Conservation (phyloP, 176 grass and related monocot species). For the Oryza rufipogon region DNA sequence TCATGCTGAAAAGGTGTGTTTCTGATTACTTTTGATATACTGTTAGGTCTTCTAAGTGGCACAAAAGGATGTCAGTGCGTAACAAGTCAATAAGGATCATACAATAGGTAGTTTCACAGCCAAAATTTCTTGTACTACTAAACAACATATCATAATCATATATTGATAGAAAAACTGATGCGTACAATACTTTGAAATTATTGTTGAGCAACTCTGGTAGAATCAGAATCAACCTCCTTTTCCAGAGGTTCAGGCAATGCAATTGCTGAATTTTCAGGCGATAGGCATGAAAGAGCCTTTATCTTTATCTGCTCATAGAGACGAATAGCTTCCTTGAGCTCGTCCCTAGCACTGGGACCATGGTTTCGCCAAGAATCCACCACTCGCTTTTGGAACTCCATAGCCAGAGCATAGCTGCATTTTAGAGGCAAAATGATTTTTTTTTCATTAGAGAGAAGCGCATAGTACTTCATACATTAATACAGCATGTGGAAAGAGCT, state of each 20-base stretch:
- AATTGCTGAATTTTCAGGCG: conserved; percentile 39
- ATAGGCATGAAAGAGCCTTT: conserved; percentile 54
- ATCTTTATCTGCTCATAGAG: conserved; percentile 67
- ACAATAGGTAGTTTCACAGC: background rate
- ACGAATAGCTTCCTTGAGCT: conserved; percentile 70
- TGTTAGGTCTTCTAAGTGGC: conserved; percentile 1
- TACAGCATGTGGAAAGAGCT: background rate
- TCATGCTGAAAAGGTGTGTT: background rate
- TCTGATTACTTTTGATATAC: background rate
- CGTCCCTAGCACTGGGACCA: conserved; percentile 65
- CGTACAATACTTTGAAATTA: background rate
- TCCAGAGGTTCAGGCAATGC: conserved; percentile 33
- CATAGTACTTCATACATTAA: conserved; percentile 1
- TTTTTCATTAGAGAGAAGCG: no score
- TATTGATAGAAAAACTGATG: conserved; percentile 1
- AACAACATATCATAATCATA: background rate
- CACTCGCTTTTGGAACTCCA: conserved; percentile 80
- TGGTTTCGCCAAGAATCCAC: conserved; percentile 81
- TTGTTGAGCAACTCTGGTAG: conserved; percentile 40
- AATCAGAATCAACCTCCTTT: conserved; percentile 40
- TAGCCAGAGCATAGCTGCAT: conserved; percentile 73
- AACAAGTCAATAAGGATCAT: background rate
- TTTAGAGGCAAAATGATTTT: background rate
- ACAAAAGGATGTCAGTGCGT: background rate
- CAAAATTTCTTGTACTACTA: conserved; percentile 2